These are phyloP conservation scores for Lizanozyma gosingica DNA, from an alignment of 1,139 yeast species.

Conservation along the genomic window DNA sequence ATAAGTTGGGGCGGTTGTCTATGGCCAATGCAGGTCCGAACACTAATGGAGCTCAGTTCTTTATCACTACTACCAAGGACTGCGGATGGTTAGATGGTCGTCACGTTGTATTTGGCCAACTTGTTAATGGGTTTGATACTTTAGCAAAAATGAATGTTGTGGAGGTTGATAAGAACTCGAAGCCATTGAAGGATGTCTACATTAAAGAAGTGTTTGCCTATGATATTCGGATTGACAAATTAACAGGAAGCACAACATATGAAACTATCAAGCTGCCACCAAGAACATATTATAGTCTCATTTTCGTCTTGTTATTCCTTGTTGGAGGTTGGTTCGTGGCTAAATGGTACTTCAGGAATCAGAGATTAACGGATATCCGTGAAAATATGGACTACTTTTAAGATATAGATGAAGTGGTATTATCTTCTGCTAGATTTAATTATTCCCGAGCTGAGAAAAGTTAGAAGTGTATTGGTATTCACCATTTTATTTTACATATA, in stretches of 20 bases:
- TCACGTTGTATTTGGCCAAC: slow-evolving; percentile 42
- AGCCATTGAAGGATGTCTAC: slow-evolving; percentile 12
- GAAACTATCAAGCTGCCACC: not conserved
- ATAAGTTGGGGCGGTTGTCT: slow-evolving; percentile 37
- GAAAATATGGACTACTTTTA: not conserved
- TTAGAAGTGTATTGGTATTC: no score
- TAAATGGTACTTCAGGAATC: not conserved
- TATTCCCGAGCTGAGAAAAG: no score
- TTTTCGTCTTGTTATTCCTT: not conserved
- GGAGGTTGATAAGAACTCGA: slow-evolving; percentile 7
- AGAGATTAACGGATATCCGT: not conserved
- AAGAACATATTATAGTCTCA: not conserved
- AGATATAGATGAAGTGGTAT: not conserved
- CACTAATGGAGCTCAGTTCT: slow-evolving; percentile 40
- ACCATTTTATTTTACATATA: no score
- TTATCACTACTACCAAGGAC: slow-evolving; percentile 41
- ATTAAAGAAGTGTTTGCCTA: slow-evolving; percentile 6
- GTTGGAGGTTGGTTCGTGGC: not conserved
- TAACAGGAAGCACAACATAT: not conserved
- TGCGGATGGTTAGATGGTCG: slow-evolving; percentile 30
- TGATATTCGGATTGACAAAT: not conserved
- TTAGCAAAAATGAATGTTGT: slow-evolving; percentile 13
- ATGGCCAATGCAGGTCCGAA: slow-evolving; percentile 44
- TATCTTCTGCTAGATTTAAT: no score
- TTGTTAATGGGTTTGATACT: slow-evolving; percentile 29